A percentile compares a stretch with the other conserved stretches of the same genome.
Evolutionary conservation across 352 stramenopile genomes (phyloP).

Genomic region (Phytophthora sojae): DNA sequence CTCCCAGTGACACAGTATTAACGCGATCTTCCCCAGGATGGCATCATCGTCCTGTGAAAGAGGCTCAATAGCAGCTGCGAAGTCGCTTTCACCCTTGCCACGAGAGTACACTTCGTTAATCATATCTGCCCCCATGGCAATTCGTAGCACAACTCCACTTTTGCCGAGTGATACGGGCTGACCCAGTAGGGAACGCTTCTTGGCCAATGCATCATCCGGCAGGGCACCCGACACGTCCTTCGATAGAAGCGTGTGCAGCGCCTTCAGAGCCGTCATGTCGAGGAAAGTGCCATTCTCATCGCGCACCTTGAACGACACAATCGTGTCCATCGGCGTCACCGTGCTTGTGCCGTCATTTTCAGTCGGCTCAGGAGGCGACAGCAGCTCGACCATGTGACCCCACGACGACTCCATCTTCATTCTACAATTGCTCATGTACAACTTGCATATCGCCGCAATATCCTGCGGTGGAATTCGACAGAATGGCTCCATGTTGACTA

Average conservation of each 20-base stretch:
- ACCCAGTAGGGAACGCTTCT: slow-evolving; percentile 74
- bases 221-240: slow-evolving; percentile 74
- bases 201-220: slow-evolving; percentile 52
- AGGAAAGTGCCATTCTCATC: slow-evolving; percentile 53
- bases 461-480: slow-evolving; percentile 55
- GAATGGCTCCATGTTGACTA: slow-evolving; percentile 86
- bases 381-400: slow-evolving; percentile 55
- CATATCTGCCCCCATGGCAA: slow-evolving; percentile 90
- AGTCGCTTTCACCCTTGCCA: slow-evolving; percentile 42
- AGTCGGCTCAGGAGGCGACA: slow-evolving; percentile 33
- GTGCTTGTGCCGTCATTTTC: slow-evolving; percentile 25
- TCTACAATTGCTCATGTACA: slow-evolving; percentile 69
- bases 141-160: slow-evolving; percentile 76
- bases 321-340: slow-evolving; percentile 68
- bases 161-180: slow-evolving; percentile 86
- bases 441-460: slow-evolving; percentile 59
- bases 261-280: slow-evolving; percentile 57
- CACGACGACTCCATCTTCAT: slow-evolving; percentile 50
- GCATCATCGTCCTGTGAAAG: slow-evolving; percentile 62
- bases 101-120: slow-evolving; percentile 72
- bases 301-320: slow-evolving; percentile 84
- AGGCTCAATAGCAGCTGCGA: slow-evolving; percentile 42
- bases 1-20: slow-evolving; percentile 79
- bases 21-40: slow-evolving; percentile 71
- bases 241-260: slow-evolving; percentile 72